Evolutionary conservation across 192 early-diverging fungal genomes (phyloP), one percentile per base, ranked within the genome.

Genomic region (Coemansia sp.): DNA sequence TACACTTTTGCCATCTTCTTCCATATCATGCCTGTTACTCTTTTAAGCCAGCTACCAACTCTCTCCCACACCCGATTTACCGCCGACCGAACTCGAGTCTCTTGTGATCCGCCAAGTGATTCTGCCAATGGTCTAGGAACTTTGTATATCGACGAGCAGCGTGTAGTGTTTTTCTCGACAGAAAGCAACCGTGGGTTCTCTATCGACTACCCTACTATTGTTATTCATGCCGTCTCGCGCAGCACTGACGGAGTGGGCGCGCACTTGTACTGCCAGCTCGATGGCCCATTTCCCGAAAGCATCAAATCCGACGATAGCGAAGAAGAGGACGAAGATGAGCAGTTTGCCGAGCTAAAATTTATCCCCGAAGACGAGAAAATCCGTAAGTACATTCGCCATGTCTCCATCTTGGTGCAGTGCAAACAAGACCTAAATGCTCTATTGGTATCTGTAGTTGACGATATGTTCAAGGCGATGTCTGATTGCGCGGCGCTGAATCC

Each of bases 221-320:
- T 71, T 1, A 74, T 80, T 19, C 77, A 80, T 32, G 77, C 77
- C 10, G 44, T 74, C 14, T 74, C 72, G 3, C 68, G 40, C 35
- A 61, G 30, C 19, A 13, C 30, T n/a, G 63, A 40, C 5, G 1
- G 11, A n/a, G 37, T 39, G 5, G 55, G 13, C 19, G 16, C 52
- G 1, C 63, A 74, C n/a, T 40, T 80, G 57, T 80, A 80, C 55
- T 80, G 77, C 59, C 77, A 80, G 66, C 62, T 80, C 21, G 73
- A 71, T 23, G 50, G 66, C 9, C 55, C 44, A 19, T 68, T 80
- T 30, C 78, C 70, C 1, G 67, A 55, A 13, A 37, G 58, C 23
- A 23, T 3, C 21, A 5, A 47, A 28, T 2, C 13, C 40, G 43
- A 58, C 4, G 59, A 50, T 13, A 44, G 52, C 2, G 68, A 69